Conservation (phyloP, 2,329 filamentous ascomycete genomes). For the Zelopaecilomyces penicillatus region DNA sequence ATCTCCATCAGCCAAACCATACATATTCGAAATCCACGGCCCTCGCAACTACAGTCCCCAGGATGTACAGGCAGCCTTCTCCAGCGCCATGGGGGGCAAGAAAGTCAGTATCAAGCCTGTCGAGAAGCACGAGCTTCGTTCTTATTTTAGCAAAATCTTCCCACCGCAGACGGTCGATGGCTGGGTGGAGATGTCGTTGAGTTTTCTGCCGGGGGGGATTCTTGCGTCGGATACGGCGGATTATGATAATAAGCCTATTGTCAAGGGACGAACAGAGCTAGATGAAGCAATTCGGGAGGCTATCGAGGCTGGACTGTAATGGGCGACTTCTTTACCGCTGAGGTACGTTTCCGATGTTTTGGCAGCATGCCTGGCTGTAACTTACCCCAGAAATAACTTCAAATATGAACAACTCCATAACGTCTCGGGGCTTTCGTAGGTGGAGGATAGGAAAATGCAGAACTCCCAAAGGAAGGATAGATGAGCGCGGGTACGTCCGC, state of each 20-base stretch:
- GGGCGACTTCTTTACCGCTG: neutral
- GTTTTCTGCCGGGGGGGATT: constrained; percentile 20
- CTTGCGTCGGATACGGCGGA: constrained; percentile 12
- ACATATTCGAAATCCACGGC: constrained; percentile 24
- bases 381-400: no score
- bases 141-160: constrained; percentile 15
- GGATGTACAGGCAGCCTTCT: constrained; percentile 22
- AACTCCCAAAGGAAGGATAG: no score
- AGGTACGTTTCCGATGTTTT: no score
- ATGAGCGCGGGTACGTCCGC: no score
- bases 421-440: no score
- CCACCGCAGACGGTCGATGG: constrained; percentile 15
- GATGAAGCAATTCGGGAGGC: constrained; percentile 10
- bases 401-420: no score
- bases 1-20: constrained; percentile 13
- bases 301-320: neutral
- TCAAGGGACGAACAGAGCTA: constrained; percentile 15
- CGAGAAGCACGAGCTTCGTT: constrained; percentile 13
- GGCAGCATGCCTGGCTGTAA: no score
- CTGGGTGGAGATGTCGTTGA: constrained; percentile 23
- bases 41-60: constrained; percentile 19
- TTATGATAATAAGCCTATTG: constrained; percentile 8
- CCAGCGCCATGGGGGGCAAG: constrained; percentile 15
- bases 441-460: no score
- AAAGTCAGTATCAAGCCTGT: constrained; percentile 21